Conservation (phyloP, 176 grass and related monocot species). For the Bolboschoenus planiculmis region DNA sequence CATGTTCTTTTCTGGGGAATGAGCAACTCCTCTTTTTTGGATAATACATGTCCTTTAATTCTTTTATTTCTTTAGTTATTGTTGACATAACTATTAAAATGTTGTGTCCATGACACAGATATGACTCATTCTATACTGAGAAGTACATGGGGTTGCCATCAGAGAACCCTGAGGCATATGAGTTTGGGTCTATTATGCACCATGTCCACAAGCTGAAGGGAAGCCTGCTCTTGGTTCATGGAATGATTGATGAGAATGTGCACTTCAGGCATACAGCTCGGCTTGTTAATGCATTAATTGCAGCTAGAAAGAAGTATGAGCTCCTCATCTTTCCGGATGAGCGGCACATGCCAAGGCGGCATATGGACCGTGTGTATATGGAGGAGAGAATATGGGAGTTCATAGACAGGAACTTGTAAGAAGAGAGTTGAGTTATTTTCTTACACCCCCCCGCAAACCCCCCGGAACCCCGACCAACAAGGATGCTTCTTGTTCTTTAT, state of each 20-base stretch:
- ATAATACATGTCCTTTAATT: not conserved
- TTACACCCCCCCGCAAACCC: not conserved
- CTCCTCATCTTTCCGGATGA: conserved; percentile 91
- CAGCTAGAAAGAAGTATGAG: conserved; percentile 71
- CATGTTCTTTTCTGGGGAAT: not conserved
- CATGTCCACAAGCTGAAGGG: conserved; percentile 72
- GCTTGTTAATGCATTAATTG: conserved; percentile 69
- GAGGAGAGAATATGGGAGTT: conserved; percentile 98
- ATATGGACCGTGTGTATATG: conserved; percentile 80
- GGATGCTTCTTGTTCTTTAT: not conserved
- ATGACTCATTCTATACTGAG: conserved; percentile 90
- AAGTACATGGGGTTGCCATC: conserved; percentile 85
- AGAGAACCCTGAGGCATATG: conserved; percentile 55
- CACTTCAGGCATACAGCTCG: conserved; percentile 96
- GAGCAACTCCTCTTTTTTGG: not conserved
- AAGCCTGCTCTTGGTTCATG: conserved; percentile 82
- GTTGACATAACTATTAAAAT: not conserved
- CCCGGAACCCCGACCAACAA: too few relatives aligned
- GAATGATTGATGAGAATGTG: conserved; percentile 98
- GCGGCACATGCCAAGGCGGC: conserved; percentile 81
- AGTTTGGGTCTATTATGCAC: conserved; percentile 81
- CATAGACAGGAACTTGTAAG: conserved; percentile 72
- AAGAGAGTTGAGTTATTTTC: conserved; percentile 30
- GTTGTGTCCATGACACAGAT: conserved; percentile 3
- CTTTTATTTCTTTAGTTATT: not conserved